phyloP scores from a whole-genome alignment of 208 protist genomes.

The Naegleria fowleri region DNA sequence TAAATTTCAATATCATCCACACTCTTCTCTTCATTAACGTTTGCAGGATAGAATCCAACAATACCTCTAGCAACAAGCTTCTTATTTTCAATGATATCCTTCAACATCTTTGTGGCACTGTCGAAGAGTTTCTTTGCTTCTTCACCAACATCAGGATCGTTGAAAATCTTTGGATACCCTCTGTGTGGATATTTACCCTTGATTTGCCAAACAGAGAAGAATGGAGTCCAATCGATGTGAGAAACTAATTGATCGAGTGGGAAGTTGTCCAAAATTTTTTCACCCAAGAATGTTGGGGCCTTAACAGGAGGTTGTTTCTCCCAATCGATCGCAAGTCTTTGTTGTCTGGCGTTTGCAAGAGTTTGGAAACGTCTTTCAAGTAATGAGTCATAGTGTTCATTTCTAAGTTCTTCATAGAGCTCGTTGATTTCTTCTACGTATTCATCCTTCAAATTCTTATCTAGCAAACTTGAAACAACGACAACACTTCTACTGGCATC shows the following conservation, averaged over 20 bases:
- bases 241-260: constrained; percentile 64
- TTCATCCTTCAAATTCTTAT: constrained; percentile 49
- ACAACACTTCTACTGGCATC: constrained; percentile 84
- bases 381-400: constrained; percentile 81
- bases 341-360: constrained; percentile 58
- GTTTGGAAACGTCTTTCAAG: constrained; percentile 76
- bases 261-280: constrained; percentile 65
- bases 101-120: constrained; percentile 74
- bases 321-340: constrained; percentile 65
- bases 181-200: constrained; percentile 88
- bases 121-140: constrained; percentile 84
- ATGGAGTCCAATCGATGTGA: constrained; percentile 95
- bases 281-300: constrained; percentile 61
- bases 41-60: constrained; percentile 78
- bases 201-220: constrained; percentile 85
- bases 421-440: constrained; percentile 74
- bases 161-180: constrained; percentile 91
- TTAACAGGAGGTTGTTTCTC: constrained; percentile 47
- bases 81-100: constrained; percentile 70
- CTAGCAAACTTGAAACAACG: constrained; percentile 67
- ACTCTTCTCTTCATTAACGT: constrained; percentile 43
- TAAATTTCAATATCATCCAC: constrained; percentile 88
- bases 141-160: constrained; percentile 81
- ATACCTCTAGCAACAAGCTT: constrained; percentile 63
- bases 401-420: constrained; percentile 77